phyloP scores from a whole-genome alignment of 441 rosid genomes.

The Arabidopsis lyrata region DNA sequence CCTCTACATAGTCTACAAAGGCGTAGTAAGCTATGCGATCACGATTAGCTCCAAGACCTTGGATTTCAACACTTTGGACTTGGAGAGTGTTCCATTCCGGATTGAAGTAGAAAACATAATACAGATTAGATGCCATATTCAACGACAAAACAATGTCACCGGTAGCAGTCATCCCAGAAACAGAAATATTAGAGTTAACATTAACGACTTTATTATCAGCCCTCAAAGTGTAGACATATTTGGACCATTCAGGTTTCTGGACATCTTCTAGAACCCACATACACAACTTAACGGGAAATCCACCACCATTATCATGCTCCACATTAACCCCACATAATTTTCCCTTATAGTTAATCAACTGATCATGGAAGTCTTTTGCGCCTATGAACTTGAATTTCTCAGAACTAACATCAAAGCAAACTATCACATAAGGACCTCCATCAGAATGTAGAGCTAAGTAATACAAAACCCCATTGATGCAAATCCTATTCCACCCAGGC shows the following conservation, averaged over 20 bases:
- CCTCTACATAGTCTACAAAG: neutral
- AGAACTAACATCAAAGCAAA: no score
- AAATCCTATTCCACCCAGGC: neutral
- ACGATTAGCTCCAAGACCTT: neutral
- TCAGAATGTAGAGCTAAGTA: no score
- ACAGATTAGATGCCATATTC: neutral
- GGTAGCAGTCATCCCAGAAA: neutral
- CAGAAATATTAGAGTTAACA: neutral
- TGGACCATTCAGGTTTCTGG: neutral
- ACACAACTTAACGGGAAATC: neutral
- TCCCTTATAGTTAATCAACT: no score
- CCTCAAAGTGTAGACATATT: neutral
- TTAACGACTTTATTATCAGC: no score
- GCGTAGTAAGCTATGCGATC: neutral
- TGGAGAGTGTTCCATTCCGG: neutral
- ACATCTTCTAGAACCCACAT: neutral
- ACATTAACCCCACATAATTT: neutral
- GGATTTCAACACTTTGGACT: neutral
- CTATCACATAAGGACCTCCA: no score
- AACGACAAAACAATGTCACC: neutral
- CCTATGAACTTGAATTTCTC: no score
- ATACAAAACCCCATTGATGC: neutral
- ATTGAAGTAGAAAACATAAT: neutral
- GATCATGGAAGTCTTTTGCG: no score
- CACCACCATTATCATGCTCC: neutral